These are phyloP conservation scores for Pleurotus djamor DNA, from an alignment of 768 basidiomycete genomes.

Conservation along the genomic window DNA sequence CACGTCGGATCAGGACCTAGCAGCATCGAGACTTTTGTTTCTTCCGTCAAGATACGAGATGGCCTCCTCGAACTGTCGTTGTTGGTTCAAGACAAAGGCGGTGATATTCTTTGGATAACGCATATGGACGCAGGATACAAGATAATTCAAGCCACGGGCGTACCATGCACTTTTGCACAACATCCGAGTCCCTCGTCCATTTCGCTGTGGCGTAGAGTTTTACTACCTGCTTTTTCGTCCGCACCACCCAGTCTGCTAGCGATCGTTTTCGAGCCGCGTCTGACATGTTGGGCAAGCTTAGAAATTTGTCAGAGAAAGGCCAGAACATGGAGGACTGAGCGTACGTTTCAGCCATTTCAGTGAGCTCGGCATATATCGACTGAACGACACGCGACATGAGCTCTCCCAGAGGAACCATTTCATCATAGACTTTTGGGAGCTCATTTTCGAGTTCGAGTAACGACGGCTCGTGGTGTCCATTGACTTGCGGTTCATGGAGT, in stretches of 20 bases:
- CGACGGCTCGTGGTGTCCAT: constrained; percentile 26
- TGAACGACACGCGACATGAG: constrained; percentile 76
- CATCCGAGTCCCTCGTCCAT: constrained; percentile 83
- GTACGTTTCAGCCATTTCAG: constrained; percentile 85
- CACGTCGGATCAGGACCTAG: constrained; percentile 51
- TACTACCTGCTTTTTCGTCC: constrained; percentile 85
- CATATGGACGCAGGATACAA: neutral
- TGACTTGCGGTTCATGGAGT: constrained; percentile 22
- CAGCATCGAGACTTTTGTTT: constrained; percentile 69
- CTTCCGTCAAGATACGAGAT: constrained; percentile 61
- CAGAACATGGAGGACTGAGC: constrained; percentile 18
- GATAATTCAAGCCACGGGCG: neutral
- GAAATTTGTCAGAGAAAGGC: constrained; percentile 1
- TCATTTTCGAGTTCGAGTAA: constrained; percentile 69
- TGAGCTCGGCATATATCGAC: constrained; percentile 79
- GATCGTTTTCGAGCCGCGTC: constrained; percentile 77
- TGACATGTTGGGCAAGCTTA: constrained; percentile 78
- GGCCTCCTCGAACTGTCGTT: constrained; percentile 76
- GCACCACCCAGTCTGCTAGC: constrained; percentile 88
- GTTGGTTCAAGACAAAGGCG: constrained; percentile 83
- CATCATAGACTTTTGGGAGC: constrained; percentile 70
- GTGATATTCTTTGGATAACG: constrained; percentile 67
- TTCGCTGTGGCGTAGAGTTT: constrained; percentile 85
- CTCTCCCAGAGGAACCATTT: constrained; percentile 71
- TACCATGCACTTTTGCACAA: constrained; percentile 88